phyloP scores from a whole-genome alignment of 2,329 filamentous ascomycete species.

The Cladosporium sp. region DNA sequence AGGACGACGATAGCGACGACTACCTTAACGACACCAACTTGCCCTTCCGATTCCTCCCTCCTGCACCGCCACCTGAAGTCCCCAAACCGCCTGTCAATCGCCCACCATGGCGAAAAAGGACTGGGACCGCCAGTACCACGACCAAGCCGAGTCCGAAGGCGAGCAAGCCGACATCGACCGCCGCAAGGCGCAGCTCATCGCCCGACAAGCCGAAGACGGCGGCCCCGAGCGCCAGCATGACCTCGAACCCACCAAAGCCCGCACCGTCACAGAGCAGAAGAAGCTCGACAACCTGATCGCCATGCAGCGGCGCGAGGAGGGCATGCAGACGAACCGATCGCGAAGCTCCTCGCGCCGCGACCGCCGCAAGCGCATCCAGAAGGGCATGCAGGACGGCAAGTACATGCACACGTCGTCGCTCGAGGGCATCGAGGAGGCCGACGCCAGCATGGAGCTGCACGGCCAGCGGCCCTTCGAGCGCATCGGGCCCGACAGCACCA shows the following conservation, averaged over 20 bases:
- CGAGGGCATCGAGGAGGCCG: conserved; percentile 46
- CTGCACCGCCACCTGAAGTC: no score
- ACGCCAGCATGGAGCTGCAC: conserved; percentile 43
- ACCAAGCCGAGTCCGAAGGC: not conserved
- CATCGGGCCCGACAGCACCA: conserved; percentile 50
- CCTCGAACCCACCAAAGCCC: conserved; percentile 24
- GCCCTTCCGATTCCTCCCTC: no score
- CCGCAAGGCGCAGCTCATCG: conserved; percentile 22
- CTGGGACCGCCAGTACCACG: conserved; percentile 8
- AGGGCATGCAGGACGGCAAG: conserved; percentile 42
- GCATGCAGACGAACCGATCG: conserved; percentile 38
- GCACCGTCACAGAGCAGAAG: conserved; percentile 41
- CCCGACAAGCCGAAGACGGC: conserved; percentile 21
- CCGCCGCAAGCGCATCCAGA: conserved; percentile 41
- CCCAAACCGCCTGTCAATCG: not conserved
- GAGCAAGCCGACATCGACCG: conserved; percentile 10
- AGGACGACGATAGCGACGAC: not conserved
- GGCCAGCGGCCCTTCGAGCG: conserved; percentile 49
- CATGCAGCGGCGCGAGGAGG: conserved; percentile 25
- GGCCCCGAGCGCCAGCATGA: conserved; percentile 19
- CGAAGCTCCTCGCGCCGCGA: conserved; percentile 43
- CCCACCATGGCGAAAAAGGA: not conserved
- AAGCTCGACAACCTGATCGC: conserved; percentile 38
- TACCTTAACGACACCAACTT: not conserved
- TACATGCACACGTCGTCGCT: conserved; percentile 47